These are phyloP conservation scores for Papiliotrema nemorosa DNA, from an alignment of 1,284 basidiomycete genomes.

Conservation along the genomic window DNA sequence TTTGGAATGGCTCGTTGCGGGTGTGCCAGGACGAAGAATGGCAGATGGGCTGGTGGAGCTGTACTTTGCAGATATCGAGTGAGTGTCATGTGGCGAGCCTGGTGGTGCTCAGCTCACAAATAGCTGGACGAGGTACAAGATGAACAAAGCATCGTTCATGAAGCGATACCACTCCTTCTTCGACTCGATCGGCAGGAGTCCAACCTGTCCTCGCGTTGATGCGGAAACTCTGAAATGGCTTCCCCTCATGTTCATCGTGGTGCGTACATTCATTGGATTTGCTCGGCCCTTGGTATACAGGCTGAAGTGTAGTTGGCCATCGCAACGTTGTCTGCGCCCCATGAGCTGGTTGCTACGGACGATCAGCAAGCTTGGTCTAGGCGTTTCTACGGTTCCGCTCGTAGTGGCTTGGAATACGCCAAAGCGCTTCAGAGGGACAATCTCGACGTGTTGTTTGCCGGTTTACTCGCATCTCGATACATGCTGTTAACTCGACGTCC, in stretches of 20 bases:
- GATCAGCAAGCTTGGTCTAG: conserved; percentile 47
- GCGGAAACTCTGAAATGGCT: conserved; percentile 50
- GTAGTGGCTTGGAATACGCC: conserved; percentile 49
- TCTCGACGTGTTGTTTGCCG: conserved; percentile 49
- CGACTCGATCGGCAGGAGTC: conserved; percentile 44
- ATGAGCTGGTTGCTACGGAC: conserved; percentile 43
- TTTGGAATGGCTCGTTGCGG: conserved; percentile 47
- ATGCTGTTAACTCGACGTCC: conserved; percentile 51
- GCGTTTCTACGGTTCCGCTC: conserved; percentile 48
- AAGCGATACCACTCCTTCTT: conserved; percentile 45
- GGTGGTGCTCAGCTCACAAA: neutral
- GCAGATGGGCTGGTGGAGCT: conserved; percentile 48
- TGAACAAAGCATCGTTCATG: conserved; percentile 48
- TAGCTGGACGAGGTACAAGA: conserved; percentile 52
- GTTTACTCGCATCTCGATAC: conserved; percentile 49
- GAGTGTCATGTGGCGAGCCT: conserved; percentile 5
- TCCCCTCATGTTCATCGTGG: conserved; percentile 50
- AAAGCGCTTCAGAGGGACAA: conserved; percentile 51
- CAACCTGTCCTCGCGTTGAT: conserved; percentile 45
- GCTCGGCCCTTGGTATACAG: neutral
- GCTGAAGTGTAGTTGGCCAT: conserved; percentile 44
- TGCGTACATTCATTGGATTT: conserved; percentile 19
- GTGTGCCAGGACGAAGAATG: conserved; percentile 47
- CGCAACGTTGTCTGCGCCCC: conserved; percentile 46
- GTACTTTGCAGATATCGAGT: conserved; percentile 46